phyloP scores from a whole-genome alignment of 2,329 filamentous ascomycete genomes.

The Colletotrichum sp. region DNA sequence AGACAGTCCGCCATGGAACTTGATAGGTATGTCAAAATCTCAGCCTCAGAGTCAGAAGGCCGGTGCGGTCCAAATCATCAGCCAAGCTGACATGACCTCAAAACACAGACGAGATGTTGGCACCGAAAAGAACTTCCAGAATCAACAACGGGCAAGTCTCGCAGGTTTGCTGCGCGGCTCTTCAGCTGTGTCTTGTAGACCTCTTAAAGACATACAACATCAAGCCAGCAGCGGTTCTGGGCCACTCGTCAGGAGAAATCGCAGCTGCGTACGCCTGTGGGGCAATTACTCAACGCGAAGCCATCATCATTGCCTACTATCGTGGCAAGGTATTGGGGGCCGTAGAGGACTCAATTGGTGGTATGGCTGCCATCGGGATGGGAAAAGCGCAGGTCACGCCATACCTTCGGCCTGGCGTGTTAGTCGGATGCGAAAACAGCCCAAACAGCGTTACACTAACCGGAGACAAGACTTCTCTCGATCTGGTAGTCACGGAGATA shows the following conservation, averaged over 20 bases:
- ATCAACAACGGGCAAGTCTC: constrained; percentile 9
- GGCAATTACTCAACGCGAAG: constrained; percentile 34
- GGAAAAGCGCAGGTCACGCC: constrained; percentile 29
- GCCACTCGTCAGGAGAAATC: constrained; percentile 50
- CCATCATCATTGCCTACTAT: constrained; percentile 42
- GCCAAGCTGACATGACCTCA: constrained; percentile 23
- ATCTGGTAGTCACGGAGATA: constrained; percentile 28
- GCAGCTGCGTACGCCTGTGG: constrained; percentile 48
- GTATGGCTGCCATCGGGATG: constrained; percentile 46
- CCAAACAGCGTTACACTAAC: constrained; percentile 32
- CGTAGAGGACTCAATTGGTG: constrained; percentile 25
- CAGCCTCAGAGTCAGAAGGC: neutral
- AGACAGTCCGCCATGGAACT: neutral
- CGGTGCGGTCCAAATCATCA: constrained; percentile 1
- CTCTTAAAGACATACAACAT: constrained; percentile 36
- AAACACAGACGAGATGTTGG: neutral
- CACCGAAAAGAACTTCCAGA: neutral
- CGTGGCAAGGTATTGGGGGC: constrained; percentile 36
- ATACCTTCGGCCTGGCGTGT: constrained; percentile 29
- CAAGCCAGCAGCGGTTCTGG: constrained; percentile 36
- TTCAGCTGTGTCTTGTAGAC: constrained; percentile 46
- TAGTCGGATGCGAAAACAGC: constrained; percentile 34
- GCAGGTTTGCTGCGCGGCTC: constrained; percentile 33
- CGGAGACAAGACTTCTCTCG: constrained; percentile 24
- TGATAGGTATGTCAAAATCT: constrained; percentile 17